phyloP scores from a whole-genome alignment of 1,284 basidiomycete species.

The Porogramme epimiltina region DNA sequence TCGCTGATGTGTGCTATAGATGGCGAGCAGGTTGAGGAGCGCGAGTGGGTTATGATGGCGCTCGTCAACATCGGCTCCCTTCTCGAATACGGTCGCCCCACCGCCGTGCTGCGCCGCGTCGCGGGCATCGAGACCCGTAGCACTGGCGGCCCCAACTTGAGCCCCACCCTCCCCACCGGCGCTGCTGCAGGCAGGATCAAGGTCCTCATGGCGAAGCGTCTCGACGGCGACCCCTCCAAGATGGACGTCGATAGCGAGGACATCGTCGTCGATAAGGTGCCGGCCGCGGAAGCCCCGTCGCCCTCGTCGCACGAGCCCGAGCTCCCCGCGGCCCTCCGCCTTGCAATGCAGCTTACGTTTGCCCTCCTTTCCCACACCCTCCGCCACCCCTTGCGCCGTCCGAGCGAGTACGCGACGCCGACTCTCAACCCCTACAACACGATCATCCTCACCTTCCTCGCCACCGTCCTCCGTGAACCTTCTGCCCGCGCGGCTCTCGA shows the following conservation, averaged over 20 bases:
- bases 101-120: constrained; percentile 68
- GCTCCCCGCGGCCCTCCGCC: constrained; percentile 65
- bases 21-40: constrained; percentile 59
- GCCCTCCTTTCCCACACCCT: constrained; percentile 77
- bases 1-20: constrained; percentile 12
- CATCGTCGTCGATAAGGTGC: constrained; percentile 49
- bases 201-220: constrained; percentile 34
- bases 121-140: constrained; percentile 37
- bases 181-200: constrained; percentile 34
- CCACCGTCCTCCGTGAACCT: constrained; percentile 71
- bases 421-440: constrained; percentile 88
- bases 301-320: constrained; percentile 34
- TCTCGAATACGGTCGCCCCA: constrained; percentile 86
- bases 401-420: constrained; percentile 54
- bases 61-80: constrained; percentile 81
- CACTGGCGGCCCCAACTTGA: constrained; percentile 30
- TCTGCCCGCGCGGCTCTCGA: constrained; percentile 66
- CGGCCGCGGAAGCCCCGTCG: constrained; percentile 1
- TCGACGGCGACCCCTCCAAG: constrained; percentile 51
- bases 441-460: constrained; percentile 85
- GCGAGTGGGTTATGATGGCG: constrained; percentile 97
- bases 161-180: constrained; percentile 19
- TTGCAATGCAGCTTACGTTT: constrained; percentile 82
- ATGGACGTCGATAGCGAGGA: constrained; percentile 77
- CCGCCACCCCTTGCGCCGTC: constrained; percentile 61